Percentiles rank a stretch among this genome's conserved stretches.
phyloP scores from a whole-genome alignment of 1,284 basidiomycete genomes.

The Cerioporus squamosus region DNA sequence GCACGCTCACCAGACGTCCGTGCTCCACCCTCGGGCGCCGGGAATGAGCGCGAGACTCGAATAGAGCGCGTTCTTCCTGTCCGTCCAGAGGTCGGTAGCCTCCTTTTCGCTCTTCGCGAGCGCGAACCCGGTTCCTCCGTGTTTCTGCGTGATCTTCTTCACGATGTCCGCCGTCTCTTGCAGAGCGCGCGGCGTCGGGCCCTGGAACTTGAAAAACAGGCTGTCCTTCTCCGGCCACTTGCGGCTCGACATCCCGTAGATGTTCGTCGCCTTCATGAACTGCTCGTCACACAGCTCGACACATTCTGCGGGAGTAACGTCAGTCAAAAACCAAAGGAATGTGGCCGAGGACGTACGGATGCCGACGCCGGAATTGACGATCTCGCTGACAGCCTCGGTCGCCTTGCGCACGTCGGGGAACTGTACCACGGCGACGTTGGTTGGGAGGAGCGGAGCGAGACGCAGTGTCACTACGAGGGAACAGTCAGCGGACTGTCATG shows the following conservation, averaged over 20 bases:
- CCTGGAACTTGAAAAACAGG: slow-evolving; percentile 91
- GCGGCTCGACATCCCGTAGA: slow-evolving; percentile 57
- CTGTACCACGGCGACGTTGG: slow-evolving; percentile 70
- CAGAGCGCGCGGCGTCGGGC: slow-evolving; percentile 62
- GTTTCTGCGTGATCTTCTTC: slow-evolving; percentile 57
- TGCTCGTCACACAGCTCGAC: slow-evolving; percentile 78
- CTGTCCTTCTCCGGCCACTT: slow-evolving; percentile 74
- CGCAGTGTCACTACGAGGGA: slow-evolving; percentile 68
- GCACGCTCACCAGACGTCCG: slow-evolving; percentile 81
- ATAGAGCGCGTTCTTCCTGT: slow-evolving; percentile 85
- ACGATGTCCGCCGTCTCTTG: slow-evolving; percentile 67
- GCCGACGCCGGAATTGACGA: slow-evolving; percentile 75
- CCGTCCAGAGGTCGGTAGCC: slow-evolving; percentile 81
- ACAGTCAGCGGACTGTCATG: slow-evolving; percentile 38
- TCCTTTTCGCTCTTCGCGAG: slow-evolving; percentile 72
- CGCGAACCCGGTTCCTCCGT: slow-evolving; percentile 74
- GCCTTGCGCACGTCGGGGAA: slow-evolving; percentile 69
- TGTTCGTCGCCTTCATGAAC: slow-evolving; percentile 75
- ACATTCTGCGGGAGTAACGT: slow-evolving; percentile 47
- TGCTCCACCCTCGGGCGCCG: slow-evolving; percentile 73
- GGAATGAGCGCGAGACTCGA: slow-evolving; percentile 70
- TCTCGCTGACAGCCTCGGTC: slow-evolving; percentile 76
- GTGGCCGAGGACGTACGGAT: slow-evolving; percentile 55
- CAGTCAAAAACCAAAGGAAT: neutral
- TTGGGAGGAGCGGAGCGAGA: slow-evolving; percentile 80